Percentiles rank a stretch among this genome's conserved stretches.
Conservation (phyloP, 805 yeast species). For the Ogataea glucozyma region DNA sequence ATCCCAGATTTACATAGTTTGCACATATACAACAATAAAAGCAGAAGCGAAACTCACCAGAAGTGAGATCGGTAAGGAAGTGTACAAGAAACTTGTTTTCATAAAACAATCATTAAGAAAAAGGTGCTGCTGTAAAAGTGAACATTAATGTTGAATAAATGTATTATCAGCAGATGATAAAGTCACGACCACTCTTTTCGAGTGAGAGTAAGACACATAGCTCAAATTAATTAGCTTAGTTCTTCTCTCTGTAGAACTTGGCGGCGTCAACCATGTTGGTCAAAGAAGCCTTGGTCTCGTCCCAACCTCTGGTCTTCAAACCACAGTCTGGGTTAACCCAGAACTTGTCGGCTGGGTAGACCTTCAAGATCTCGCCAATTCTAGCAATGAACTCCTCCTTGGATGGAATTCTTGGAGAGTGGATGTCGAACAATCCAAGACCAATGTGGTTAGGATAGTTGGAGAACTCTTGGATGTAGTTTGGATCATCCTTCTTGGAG, state of each 20-base stretch:
- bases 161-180: conserved; percentile 20
- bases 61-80: conserved; percentile 9
- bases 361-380: conserved; percentile 91
- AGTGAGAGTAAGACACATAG: not conserved
- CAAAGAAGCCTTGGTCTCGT: conserved; percentile 91
- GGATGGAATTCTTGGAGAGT: conserved; percentile 99
- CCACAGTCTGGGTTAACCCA: conserved; percentile 99
- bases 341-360: conserved; percentile 96
- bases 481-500: conserved; percentile 99
- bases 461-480: conserved; percentile 96
- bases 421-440: conserved; percentile 98
- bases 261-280: conserved; percentile 99
- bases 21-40: conserved; percentile 31
- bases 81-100: conserved; percentile 17
- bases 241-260: conserved; percentile 75
- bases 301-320: conserved; percentile 99
- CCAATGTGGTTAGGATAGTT: conserved; percentile 99
- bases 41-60: conserved; percentile 14
- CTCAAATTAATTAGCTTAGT: conserved; percentile 28
- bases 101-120: conserved; percentile 17
- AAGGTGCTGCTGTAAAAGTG: conserved; percentile 13
- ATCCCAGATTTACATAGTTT: conserved; percentile 38
- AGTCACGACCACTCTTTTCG: conserved; percentile 7
- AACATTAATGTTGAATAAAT: conserved; percentile 43
- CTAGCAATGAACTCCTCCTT: conserved; percentile 93